Evolutionary conservation across 768 basidiomycete genomes (phyloP).

Genomic region (Mycena indigotica): DNA sequence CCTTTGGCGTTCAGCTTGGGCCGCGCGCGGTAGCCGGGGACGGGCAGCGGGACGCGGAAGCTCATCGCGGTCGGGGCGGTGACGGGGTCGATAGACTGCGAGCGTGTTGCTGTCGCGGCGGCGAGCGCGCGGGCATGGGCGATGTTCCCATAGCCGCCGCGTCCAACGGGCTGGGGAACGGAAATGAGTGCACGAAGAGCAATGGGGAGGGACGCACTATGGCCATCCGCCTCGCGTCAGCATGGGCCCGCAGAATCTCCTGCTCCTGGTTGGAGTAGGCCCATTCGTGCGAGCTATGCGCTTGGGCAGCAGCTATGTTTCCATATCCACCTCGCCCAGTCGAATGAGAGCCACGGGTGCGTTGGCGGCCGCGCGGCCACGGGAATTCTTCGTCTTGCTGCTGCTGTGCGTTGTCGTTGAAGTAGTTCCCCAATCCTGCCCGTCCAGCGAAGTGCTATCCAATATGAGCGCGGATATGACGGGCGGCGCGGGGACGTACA

Average conservation of each 20-base stretch:
- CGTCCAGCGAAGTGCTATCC: slow-evolving; percentile 8
- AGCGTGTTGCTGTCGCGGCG: background rate
- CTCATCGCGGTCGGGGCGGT: slow-evolving; percentile 11
- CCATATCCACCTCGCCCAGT: slow-evolving; percentile 18
- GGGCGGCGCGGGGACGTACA: background rate
- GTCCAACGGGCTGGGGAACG: slow-evolving; percentile 11
- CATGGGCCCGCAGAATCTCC: slow-evolving; percentile 16
- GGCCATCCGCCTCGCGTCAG: slow-evolving; percentile 9
- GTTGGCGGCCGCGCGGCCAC: slow-evolving; percentile 17
- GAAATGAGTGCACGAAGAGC: background rate
- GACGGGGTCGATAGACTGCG: slow-evolving; percentile 17
- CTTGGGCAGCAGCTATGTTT: slow-evolving; percentile 24
- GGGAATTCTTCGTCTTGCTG: background rate
- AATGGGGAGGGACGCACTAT: slow-evolving; percentile 7
- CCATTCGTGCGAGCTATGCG: slow-evolving; percentile 27
- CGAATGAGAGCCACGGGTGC: slow-evolving; percentile 8
- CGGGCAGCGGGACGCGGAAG: slow-evolving; percentile 10
- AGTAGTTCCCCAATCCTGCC: slow-evolving; percentile 13
- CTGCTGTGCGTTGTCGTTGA: background rate
- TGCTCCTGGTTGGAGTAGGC: slow-evolving; percentile 16
- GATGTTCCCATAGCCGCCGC: slow-evolving; percentile 20
- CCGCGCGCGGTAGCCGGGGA: slow-evolving; percentile 1
- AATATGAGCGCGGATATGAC: background rate
- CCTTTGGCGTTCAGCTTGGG: background rate
- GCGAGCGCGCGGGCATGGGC: slow-evolving; percentile 13